Percentiles rank a stretch among this genome's conserved stretches.
Evolutionary conservation across 2,329 filamentous ascomycete genomes (phyloP).

Genomic region (Nemania sp.): DNA sequence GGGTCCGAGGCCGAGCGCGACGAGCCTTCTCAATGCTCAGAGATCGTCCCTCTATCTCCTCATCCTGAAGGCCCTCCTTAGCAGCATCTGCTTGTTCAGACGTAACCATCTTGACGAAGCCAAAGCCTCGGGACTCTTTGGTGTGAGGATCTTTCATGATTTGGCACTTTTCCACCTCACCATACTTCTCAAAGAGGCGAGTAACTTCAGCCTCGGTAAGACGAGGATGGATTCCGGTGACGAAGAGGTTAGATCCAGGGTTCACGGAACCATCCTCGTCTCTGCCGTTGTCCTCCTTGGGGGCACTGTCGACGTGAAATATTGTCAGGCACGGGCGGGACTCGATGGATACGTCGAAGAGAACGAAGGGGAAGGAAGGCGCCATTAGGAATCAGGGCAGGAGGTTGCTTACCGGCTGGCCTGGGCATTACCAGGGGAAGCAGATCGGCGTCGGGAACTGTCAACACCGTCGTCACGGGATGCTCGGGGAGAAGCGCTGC

Average conservation of each 20-base stretch:
- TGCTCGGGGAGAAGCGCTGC: conserved; percentile 67
- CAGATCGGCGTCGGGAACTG: conserved; percentile 61
- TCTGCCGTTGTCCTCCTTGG: conserved; percentile 57
- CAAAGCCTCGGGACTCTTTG: conserved; percentile 97
- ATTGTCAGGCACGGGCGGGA: conserved; percentile 18
- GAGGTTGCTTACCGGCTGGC: conserved; percentile 53
- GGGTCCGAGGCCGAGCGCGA: conserved; percentile 90
- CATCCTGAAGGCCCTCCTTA: conserved; percentile 93
- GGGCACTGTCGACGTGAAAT: conserved; percentile 42
- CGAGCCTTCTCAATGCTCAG: conserved; percentile 99
- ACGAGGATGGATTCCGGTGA: conserved; percentile 95
- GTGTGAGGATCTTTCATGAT: conserved; percentile 99
- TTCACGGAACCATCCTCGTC: conserved; percentile 85
- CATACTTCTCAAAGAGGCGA: conserved; percentile 97
- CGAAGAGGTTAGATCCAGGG: conserved; percentile 96
- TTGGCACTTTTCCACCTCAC: conserved; percentile 98
- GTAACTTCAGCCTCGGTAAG: conserved; percentile 88
- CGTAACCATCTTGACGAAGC: conserved; percentile 98
- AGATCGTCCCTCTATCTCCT: conserved; percentile 92
- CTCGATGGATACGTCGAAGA: neutral
- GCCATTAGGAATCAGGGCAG: neutral
- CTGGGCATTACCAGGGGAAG: conserved; percentile 60
- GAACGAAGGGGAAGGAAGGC: neutral
- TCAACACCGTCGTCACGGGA: conserved; percentile 64
- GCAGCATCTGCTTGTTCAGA: conserved; percentile 94